These are phyloP conservation scores for Aspergillus aculeatinus DNA, from an alignment of 2,329 filamentous ascomycete genomes.

Conservation along the genomic window DNA sequence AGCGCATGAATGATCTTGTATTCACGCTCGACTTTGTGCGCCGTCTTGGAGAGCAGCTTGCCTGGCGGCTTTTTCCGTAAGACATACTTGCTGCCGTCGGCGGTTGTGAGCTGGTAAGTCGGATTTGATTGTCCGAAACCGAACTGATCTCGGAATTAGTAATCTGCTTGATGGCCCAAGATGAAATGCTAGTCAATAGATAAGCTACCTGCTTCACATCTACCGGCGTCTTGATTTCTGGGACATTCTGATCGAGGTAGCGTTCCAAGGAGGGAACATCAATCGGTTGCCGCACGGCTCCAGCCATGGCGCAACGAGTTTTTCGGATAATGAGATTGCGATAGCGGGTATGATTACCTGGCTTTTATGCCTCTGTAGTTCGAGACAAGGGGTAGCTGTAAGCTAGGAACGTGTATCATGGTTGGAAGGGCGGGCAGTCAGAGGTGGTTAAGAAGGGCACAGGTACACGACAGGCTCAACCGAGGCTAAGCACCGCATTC, in stretches of 20 bases:
- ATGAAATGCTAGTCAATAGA: not conserved
- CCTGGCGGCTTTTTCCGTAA: constrained; percentile 98
- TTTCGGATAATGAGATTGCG: not conserved
- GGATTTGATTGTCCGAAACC: constrained; percentile 97
- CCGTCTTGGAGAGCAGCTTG: constrained; percentile 84
- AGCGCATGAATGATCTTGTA: constrained; percentile 87
- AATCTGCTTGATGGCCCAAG: not conserved
- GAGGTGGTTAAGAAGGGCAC: not conserved
- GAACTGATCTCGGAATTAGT: constrained; percentile 59
- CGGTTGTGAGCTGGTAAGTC: constrained; percentile 84
- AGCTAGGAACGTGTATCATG: not conserved
- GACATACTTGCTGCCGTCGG: constrained; percentile 71
- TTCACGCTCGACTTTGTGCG: constrained; percentile 95
- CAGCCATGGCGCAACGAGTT: constrained; percentile 63
- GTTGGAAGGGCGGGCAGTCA: not conserved
- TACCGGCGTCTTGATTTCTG: constrained; percentile 77
- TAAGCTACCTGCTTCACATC: constrained; percentile 78
- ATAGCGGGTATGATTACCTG: not conserved
- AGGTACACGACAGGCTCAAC: not conserved
- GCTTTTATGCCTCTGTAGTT: not conserved
- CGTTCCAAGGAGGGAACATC: constrained; percentile 74
- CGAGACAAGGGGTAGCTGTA: not conserved
- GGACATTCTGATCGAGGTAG: constrained; percentile 77
- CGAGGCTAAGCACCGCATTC: not conserved
- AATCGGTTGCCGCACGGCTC: constrained; percentile 84